phyloP scores from a whole-genome alignment of 2,329 filamentous ascomycete genomes.

The Verticillium albo-atrum region DNA sequence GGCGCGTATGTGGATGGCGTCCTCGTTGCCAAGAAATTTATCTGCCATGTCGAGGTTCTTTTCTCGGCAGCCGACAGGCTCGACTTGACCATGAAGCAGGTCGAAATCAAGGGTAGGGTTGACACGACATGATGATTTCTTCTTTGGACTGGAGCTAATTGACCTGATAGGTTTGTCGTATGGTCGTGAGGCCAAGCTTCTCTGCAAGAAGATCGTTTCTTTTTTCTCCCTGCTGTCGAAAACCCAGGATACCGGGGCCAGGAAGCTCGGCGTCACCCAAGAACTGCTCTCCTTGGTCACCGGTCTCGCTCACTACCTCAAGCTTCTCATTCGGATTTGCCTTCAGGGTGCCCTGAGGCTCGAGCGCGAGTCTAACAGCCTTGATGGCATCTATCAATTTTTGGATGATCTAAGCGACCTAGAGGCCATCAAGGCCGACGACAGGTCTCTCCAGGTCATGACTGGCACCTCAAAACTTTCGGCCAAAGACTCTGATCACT shows the following conservation, averaged over 20 bases:
- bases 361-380: constrained; percentile 73
- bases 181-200: constrained; percentile 89
- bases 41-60: constrained; percentile 89
- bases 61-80: constrained; percentile 86
- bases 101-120: constrained; percentile 69
- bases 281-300: constrained; percentile 97
- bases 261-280: constrained; percentile 92
- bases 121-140: background rate
- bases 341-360: constrained; percentile 88
- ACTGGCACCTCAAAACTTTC: constrained; percentile 63
- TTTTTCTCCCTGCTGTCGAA: constrained; percentile 96
- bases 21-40: constrained; percentile 91
- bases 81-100: constrained; percentile 64
- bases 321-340: constrained; percentile 94
- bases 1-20: constrained; percentile 94
- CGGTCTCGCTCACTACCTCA: constrained; percentile 92
- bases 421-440: constrained; percentile 70
- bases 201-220: constrained; percentile 99
- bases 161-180: constrained; percentile 69
- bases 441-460: constrained; percentile 63
- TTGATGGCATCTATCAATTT: constrained; percentile 76
- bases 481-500: constrained; percentile 79
- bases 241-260: constrained; percentile 83
- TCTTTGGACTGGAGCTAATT: constrained; percentile 4
- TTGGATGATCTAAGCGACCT: constrained; percentile 79